Conservation (phyloP, 176 grass and related monocot genomes). For the Triticum urartu region DNA sequence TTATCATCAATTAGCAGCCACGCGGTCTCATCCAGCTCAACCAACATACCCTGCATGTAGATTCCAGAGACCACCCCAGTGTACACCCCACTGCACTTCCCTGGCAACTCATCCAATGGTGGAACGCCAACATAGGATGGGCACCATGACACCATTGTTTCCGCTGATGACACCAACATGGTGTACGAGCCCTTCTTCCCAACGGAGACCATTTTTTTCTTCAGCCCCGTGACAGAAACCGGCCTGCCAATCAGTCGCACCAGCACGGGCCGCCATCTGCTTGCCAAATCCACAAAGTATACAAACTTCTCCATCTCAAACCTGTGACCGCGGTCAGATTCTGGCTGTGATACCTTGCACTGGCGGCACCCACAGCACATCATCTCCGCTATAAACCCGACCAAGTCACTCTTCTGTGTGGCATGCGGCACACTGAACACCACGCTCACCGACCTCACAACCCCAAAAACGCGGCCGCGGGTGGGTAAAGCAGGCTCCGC, state of each 20-base stretch:
- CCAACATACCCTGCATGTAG: slow-evolving; percentile 54
- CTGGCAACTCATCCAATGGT: background rate
- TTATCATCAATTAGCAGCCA: slow-evolving; percentile 76
- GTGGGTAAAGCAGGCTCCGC: slow-evolving; percentile 10
- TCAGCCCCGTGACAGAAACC: slow-evolving; percentile 51
- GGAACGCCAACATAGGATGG: slow-evolving; percentile 26
- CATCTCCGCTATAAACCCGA: slow-evolving; percentile 81
- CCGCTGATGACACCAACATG: slow-evolving; percentile 55
- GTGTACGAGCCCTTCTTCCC: slow-evolving; percentile 51
- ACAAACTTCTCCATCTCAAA: slow-evolving; percentile 67
- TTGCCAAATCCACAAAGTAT: slow-evolving; percentile 58
- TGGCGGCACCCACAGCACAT: slow-evolving; percentile 57
- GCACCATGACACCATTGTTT: slow-evolving; percentile 48
- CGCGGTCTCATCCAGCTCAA: slow-evolving; percentile 61
- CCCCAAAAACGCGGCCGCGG: slow-evolving; percentile 33
- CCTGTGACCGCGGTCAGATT: slow-evolving; percentile 29
- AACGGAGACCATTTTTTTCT: slow-evolving; percentile 62
- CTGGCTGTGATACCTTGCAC: slow-evolving; percentile 31
- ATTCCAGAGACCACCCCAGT: slow-evolving; percentile 66
- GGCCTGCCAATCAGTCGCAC: slow-evolving; percentile 51
- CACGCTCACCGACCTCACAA: slow-evolving; percentile 68
- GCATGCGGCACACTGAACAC: slow-evolving; percentile 57
- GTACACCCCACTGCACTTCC: slow-evolving; percentile 41
- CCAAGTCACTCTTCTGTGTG: slow-evolving; percentile 26
- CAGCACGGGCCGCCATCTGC: slow-evolving; percentile 53